Conservation (phyloP, 2,329 filamentous ascomycete genomes). For the Pseudogymnoascus sp. region DNA sequence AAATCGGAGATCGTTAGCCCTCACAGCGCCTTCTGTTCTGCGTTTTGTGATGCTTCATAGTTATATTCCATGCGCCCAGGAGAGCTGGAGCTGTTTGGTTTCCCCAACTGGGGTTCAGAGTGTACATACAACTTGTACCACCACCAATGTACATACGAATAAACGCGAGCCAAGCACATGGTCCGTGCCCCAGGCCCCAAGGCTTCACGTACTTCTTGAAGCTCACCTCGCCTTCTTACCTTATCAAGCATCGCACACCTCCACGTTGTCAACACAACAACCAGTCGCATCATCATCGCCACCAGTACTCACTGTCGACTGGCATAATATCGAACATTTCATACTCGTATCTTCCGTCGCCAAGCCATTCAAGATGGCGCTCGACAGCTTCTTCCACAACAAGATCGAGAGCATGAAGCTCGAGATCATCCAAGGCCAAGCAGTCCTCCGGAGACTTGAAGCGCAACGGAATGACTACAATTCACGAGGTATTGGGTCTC, state of each 20-base stretch:
- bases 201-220: slow-evolving; percentile 8
- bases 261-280: slow-evolving; percentile 4
- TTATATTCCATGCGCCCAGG: neutral
- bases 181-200: slow-evolving; percentile 8
- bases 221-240: slow-evolving; percentile 5
- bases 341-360: neutral
- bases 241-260: slow-evolving; percentile 3
- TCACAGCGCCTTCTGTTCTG: neutral
- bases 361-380: slow-evolving; percentile 65
- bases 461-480: slow-evolving; percentile 99
- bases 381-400: slow-evolving; percentile 99
- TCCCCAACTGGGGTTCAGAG: neutral
- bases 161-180: slow-evolving; percentile 2
- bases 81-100: neutral
- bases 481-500: slow-evolving; percentile 52
- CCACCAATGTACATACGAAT: neutral
- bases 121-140: neutral
- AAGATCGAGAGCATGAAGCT: slow-evolving; percentile 99
- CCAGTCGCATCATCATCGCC: neutral
- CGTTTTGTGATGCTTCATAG: neutral
- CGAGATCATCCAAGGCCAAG: slow-evolving; percentile 98
- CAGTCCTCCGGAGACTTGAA: slow-evolving; percentile 87
- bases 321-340: neutral
- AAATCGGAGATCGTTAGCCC: neutral
- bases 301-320: neutral